Evolutionary conservation across 129 eudicot species (phyloP).

Genomic region (Artemisia argyi): DNA sequence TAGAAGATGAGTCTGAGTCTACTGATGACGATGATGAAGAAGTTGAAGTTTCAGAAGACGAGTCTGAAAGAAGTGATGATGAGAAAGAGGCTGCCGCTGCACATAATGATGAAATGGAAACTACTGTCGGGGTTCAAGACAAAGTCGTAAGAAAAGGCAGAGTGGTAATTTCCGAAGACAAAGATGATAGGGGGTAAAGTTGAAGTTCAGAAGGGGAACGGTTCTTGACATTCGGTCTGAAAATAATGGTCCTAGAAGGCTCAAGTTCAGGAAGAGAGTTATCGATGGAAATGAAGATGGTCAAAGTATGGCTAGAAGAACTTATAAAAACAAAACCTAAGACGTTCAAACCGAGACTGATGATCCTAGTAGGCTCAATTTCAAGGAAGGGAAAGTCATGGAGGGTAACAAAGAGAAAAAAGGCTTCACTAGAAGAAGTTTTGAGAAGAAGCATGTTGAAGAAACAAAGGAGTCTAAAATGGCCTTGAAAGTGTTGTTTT

Average conservation of each 20-base stretch:
- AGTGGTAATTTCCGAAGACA: constrained; percentile 35
- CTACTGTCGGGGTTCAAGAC: constrained; percentile 20
- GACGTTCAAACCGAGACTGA: constrained; percentile 53
- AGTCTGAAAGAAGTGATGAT: constrained; percentile 12
- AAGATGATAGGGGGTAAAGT: constrained; percentile 37
- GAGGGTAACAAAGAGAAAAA: constrained; percentile 13
- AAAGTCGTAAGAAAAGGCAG: constrained; percentile 40
- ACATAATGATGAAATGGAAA: constrained; percentile 13
- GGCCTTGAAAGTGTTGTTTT: constrained; percentile 52
- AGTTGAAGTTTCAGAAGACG: constrained; percentile 23
- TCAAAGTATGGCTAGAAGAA: constrained; percentile 19
- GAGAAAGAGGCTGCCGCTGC: constrained; percentile 19
- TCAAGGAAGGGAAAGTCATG: constrained; percentile 39
- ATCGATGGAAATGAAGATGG: constrained; percentile 31
- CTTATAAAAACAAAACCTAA: constrained; percentile 13
- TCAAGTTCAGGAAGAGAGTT: constrained; percentile 41
- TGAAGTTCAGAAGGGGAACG: constrained; percentile 72
- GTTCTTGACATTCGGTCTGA: constrained; percentile 56
- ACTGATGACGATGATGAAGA: constrained; percentile 22
- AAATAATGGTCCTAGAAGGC: constrained; percentile 12
- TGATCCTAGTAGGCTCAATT: constrained; percentile 64
- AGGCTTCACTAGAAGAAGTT: constrained; percentile 30
- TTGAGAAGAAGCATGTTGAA: constrained; percentile 35
- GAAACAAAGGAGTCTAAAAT: constrained; percentile 18
- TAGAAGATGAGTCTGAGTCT: constrained; percentile 33